Percentiles rank a stretch among this genome's conserved stretches.
phyloP scores from a whole-genome alignment of 139 green algal genomes.

The Chlamydomonas urium region DNA sequence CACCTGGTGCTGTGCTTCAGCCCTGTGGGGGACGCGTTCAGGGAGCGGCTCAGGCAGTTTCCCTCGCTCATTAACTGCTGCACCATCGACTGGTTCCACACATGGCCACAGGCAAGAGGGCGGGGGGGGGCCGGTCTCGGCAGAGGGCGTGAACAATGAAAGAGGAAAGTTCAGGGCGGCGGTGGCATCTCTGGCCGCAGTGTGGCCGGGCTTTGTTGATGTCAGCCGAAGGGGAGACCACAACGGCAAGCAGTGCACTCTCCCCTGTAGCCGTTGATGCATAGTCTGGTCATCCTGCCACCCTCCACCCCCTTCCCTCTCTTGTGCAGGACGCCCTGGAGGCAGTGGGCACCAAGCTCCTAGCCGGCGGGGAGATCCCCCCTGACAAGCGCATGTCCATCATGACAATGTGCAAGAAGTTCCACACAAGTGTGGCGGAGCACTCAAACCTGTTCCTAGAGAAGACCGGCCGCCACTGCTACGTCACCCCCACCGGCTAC shows the following conservation, averaged over 20 bases:
- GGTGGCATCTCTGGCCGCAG: too few relatives aligned
- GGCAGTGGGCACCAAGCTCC: conserved; percentile 69
- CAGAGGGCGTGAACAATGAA: too few relatives aligned
- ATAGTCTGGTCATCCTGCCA: too few relatives aligned
- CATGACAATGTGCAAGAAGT: conserved; percentile 32
- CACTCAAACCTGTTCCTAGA: conserved; percentile 27
- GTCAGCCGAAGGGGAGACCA: too few relatives aligned
- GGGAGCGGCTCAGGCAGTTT: conserved; percentile 50
- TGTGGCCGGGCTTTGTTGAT: too few relatives aligned
- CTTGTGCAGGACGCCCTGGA: conserved; percentile 68
- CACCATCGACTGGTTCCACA: conserved; percentile 50
- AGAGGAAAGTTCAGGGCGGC: too few relatives aligned
- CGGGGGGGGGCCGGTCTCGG: too few relatives aligned
- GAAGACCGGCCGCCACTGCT: conserved; percentile 63
- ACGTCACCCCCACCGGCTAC: conserved; percentile 80
- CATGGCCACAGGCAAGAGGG: too few relatives aligned
- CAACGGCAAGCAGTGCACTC: too few relatives aligned
- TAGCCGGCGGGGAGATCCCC: conserved; percentile 41
- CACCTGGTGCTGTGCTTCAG: conserved; percentile 75
- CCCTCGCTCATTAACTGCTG: conserved; percentile 77
- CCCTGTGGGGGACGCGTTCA: conserved; percentile 67
- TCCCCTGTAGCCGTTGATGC: too few relatives aligned
- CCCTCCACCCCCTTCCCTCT: too few relatives aligned
- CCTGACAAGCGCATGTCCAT: conserved; percentile 11
- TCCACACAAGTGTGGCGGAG: conserved; percentile 42